Percentiles rank a stretch among this genome's conserved stretches.
Evolutionary conservation across 371 early-diverging fungal genomes (phyloP).

Genomic region (Globomyces sp.): DNA sequence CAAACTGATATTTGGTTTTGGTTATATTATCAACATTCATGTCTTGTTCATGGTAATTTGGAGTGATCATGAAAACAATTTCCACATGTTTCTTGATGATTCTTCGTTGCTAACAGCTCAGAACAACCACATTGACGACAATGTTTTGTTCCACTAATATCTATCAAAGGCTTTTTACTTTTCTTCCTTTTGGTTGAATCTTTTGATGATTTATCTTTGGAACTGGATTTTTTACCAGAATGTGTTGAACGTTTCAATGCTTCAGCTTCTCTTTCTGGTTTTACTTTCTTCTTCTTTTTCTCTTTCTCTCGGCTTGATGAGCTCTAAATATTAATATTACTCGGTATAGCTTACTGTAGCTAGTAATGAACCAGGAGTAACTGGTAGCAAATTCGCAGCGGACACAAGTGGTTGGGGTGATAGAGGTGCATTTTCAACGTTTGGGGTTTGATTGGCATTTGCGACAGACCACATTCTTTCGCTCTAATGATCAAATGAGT

Average conservation of each 20-base stretch:
- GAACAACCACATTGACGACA: conserved; percentile 2
- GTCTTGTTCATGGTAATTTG: neutral
- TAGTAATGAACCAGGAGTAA: conserved; percentile 12
- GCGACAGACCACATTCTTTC: neutral
- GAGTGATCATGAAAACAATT: conserved; percentile 10
- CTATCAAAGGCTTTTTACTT: conserved; percentile 16
- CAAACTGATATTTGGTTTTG: too few relatives aligned
- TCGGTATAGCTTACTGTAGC: neutral
- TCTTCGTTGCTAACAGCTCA: neutral
- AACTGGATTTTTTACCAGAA: neutral
- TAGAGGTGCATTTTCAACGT: neutral
- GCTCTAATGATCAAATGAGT: neutral
- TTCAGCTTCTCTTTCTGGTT: too few relatives aligned
- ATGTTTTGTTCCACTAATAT: conserved; percentile 9
- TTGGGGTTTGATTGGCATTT: neutral
- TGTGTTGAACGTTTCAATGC: too few relatives aligned
- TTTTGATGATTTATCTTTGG: neutral
- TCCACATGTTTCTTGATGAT: conserved; percentile 2
- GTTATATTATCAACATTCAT: neutral
- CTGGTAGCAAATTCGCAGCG: neutral
- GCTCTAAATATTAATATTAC: too few relatives aligned
- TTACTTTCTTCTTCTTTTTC: too few relatives aligned
- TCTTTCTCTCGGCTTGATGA: too few relatives aligned
- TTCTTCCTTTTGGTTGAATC: neutral
- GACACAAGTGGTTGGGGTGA: neutral